Percentiles rank a stretch among this genome's conserved stretches.
Evolutionary conservation across 768 basidiomycete species (phyloP).

Genomic region (Kwoniella sp.): DNA sequence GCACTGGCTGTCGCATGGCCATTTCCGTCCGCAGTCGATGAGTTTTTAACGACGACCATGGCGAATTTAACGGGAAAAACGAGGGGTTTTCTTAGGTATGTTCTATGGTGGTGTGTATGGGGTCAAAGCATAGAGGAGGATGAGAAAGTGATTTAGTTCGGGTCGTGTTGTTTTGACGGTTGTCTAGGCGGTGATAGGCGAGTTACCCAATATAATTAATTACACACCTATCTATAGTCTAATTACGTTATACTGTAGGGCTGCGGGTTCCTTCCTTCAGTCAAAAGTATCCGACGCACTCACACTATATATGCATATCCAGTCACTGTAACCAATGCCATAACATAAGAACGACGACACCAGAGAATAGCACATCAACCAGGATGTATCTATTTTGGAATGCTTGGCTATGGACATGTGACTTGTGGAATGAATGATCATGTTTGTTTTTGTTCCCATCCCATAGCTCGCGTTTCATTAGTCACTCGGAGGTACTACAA

Average conservation of each 20-base stretch:
- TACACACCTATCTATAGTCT: too few relatives aligned
- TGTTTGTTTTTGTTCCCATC: too few relatives aligned
- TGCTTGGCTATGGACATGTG: neutral
- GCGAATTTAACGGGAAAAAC: neutral
- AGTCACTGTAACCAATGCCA: too few relatives aligned
- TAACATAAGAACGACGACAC: too few relatives aligned
- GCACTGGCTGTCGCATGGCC: neutral
- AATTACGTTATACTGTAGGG: neutral
- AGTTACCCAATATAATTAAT: neutral
- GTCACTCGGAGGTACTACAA: neutral
- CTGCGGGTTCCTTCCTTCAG: neutral
- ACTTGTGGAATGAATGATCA: neutral
- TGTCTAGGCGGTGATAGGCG: neutral
- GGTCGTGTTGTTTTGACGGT: neutral
- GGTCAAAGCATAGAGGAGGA: neutral
- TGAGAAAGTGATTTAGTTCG: neutral
- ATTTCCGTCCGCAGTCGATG: neutral
- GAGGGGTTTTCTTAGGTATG: neutral
- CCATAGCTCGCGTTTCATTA: neutral
- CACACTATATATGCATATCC: too few relatives aligned
- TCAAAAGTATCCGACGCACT: too few relatives aligned
- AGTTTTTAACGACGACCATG: neutral
- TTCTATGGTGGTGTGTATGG: too few relatives aligned
- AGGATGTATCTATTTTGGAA: neutral
- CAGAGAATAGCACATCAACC: neutral